Percentiles rank a stretch among this genome's conserved stretches.
Evolutionary conservation across 352 stramenopile species (phyloP).

Genomic region (Peronospora farinosa): DNA sequence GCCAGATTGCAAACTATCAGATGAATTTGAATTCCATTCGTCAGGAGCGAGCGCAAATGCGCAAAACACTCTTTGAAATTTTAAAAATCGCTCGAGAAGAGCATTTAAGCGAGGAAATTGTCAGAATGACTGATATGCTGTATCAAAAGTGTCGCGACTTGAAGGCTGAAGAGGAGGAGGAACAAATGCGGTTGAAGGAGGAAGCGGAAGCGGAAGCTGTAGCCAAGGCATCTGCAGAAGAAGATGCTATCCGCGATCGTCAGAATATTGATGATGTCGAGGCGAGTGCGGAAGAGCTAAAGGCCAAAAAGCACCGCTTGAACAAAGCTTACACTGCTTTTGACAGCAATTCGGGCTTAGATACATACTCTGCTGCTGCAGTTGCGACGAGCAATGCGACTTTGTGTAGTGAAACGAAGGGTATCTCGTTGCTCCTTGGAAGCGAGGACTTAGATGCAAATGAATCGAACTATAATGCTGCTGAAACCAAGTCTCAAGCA

Average conservation of each 20-base stretch:
- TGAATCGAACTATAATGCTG: constrained; percentile 19
- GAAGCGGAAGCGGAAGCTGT: constrained; percentile 16
- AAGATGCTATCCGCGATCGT: constrained; percentile 8
- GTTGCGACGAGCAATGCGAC: constrained; percentile 3
- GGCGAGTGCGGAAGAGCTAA: constrained; percentile 25
- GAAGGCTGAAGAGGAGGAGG: constrained; percentile 46
- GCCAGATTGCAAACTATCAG: constrained; percentile 66
- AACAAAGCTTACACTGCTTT: constrained; percentile 4
- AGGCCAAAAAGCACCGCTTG: constrained; percentile 35
- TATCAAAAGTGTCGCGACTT: constrained; percentile 48
- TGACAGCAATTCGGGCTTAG: constrained; percentile 6
- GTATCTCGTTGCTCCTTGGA: constrained; percentile 32
- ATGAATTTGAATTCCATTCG: constrained; percentile 46
- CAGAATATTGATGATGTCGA: constrained; percentile 10
- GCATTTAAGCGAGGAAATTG: constrained; percentile 47
- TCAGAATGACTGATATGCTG: constrained; percentile 46
- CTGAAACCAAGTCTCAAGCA: constrained; percentile 15
- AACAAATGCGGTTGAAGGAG: constrained; percentile 27
- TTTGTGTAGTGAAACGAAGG: constrained; percentile 24
- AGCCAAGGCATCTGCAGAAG: constrained; percentile 16
- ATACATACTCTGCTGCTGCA: background rate
- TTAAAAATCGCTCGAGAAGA: constrained; percentile 60
- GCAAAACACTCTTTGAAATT: constrained; percentile 44
- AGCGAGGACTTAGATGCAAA: constrained; percentile 29
- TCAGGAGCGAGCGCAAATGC: constrained; percentile 39